A percentile compares a stretch with the other conserved stretches of the same genome.
These are phyloP conservation scores for Aspergillus fumigatus DNA, from an alignment of 2,329 filamentous ascomycete genomes.

Conservation along the genomic window DNA sequence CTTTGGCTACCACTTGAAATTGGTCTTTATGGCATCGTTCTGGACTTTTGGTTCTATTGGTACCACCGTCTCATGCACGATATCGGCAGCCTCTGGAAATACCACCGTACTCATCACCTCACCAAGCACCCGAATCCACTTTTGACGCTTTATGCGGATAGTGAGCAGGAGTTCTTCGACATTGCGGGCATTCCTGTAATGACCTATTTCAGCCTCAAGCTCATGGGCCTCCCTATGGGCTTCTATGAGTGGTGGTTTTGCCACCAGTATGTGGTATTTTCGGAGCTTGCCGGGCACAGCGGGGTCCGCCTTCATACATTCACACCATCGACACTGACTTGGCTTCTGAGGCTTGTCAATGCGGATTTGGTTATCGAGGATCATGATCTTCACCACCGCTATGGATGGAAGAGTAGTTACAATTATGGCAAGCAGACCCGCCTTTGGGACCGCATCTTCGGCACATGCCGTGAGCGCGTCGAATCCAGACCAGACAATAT, in stretches of 20 bases:
- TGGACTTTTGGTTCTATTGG: background rate
- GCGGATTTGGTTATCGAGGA: background rate
- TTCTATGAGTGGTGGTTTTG: background rate
- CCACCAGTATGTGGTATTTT: background rate
- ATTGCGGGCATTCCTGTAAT: background rate
- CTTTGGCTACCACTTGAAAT: background rate
- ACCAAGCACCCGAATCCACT: background rate
- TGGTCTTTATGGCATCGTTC: background rate
- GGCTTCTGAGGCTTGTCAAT: background rate
- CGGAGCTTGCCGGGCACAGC: background rate
- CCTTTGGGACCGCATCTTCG: background rate
- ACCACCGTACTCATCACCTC: background rate
- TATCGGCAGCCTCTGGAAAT: background rate
- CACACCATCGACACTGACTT: background rate
- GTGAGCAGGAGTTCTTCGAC: background rate
- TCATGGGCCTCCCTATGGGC: background rate
- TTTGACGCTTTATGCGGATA: background rate
- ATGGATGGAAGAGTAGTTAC: background rate
- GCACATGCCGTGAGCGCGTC: background rate
- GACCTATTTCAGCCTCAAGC: background rate
- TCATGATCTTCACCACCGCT: background rate
- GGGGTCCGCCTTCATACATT: background rate
- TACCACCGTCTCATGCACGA: background rate
- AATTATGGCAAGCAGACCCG: background rate
- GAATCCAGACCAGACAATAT: background rate